Percentiles rank a stretch among this genome's conserved stretches.
Conservation (phyloP, 1,139 yeast species). For the Taphrina communis region DNA sequence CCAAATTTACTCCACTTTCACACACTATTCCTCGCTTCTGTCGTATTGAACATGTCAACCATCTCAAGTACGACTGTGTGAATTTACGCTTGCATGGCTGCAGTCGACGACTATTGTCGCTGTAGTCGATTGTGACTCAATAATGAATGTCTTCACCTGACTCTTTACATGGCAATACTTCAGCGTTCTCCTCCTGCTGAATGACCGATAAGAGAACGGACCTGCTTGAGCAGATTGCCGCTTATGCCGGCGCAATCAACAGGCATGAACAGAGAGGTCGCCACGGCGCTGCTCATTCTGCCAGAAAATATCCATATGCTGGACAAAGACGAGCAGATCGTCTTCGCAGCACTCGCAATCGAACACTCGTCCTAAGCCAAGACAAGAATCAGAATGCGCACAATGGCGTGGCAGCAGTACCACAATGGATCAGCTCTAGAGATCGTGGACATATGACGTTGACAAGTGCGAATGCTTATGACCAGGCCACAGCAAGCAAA, state of each 20-base stretch:
- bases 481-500: conserved; percentile 18
- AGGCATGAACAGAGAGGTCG: conserved; percentile 10
- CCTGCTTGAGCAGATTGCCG: conserved; percentile 32
- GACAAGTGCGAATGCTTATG: conserved; percentile 25
- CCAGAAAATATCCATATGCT: background rate
- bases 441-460: conserved; percentile 34
- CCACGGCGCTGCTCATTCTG: background rate
- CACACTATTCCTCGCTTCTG: background rate
- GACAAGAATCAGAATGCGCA: background rate
- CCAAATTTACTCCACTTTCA: background rate
- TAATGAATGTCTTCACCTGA: too few species aligned
- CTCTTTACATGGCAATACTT: too few species aligned
- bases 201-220: conserved; percentile 10
- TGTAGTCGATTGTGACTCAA: too few species aligned
- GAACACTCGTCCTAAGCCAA: conserved; percentile 15
- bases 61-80: too few species aligned
- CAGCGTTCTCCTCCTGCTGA: too few species aligned
- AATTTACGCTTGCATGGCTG: too few species aligned
- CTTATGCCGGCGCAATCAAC: conserved; percentile 37
- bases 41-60: background rate
- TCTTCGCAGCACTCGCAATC: conserved; percentile 8
- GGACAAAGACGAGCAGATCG: background rate
- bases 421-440: conserved; percentile 22
- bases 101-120: too few species aligned
- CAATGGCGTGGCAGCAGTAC: background rate